Conservation (phyloP, 345 rosid species). For the Eucalyptus albens region DNA sequence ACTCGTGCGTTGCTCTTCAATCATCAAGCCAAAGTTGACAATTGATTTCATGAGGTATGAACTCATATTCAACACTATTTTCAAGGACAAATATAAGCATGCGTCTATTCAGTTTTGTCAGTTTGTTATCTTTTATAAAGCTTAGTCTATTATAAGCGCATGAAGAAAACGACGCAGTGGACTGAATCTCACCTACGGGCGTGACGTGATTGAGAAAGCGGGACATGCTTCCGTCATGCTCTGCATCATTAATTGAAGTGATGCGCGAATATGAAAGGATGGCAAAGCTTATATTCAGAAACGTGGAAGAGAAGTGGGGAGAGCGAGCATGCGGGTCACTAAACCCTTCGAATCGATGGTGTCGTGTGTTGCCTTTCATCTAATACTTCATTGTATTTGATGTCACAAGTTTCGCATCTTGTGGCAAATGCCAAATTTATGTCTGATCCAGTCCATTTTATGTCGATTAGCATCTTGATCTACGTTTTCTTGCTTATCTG, state of each 20-base stretch:
- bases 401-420: neutral
- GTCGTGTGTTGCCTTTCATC: neutral
- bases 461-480: neutral
- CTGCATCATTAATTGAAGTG: fast-evolving
- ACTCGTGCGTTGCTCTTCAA: neutral
- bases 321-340: neutral
- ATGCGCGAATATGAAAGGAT: neutral
- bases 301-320: neutral
- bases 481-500: neutral
- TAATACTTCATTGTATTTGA: neutral
- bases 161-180: neutral
- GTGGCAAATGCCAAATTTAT: neutral
- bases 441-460: neutral
- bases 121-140: neutral
- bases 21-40: neutral
- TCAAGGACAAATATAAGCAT: neutral
- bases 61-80: neutral
- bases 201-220: neutral
- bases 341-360: neutral
- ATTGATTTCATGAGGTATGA: neutral
- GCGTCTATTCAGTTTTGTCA: neutral
- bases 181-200: neutral
- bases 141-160: too few species aligned
- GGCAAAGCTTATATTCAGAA: neutral
- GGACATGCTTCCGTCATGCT: neutral